A percentile compares a stretch with the other conserved stretches of the same genome.
These are phyloP conservation scores for Colletotrichum gigasporum DNA, from an alignment of 2,329 filamentous ascomycete species.

Conservation along the genomic window DNA sequence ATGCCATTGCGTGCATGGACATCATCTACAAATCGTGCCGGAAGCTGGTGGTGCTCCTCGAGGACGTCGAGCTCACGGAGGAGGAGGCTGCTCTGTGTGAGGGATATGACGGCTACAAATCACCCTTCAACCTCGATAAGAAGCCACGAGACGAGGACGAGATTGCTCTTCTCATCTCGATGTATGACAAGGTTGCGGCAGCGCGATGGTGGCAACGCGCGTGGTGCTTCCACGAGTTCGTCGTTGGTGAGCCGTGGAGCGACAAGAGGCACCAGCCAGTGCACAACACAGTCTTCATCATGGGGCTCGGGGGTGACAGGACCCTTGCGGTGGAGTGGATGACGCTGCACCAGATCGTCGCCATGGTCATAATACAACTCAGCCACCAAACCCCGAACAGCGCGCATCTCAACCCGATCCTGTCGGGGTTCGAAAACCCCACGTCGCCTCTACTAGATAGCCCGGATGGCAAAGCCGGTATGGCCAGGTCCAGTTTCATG, in stretches of 20 bases:
- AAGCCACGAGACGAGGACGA: not conserved
- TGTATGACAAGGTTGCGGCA: conserved; percentile 7
- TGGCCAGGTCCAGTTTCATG: conserved; percentile 3
- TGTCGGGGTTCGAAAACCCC: conserved; percentile 7
- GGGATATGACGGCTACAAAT: not conserved
- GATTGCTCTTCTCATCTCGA: not conserved
- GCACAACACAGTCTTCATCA: conserved; percentile 16
- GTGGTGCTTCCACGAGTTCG: conserved; percentile 24
- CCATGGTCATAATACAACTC: not conserved
- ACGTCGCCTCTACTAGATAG: conserved; percentile 10
- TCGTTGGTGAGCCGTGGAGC: conserved; percentile 16
- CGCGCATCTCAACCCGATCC: conserved; percentile 1
- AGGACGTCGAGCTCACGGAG: conserved; percentile 8
- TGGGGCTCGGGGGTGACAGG: not conserved
- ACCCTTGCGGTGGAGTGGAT: not conserved
- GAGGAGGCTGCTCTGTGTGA: not conserved
- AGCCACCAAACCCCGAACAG: not conserved
- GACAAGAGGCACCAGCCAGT: not conserved
- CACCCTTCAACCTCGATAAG: not conserved
- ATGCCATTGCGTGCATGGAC: conserved; percentile 15
- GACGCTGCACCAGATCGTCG: not conserved
- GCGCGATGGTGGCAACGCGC: conserved; percentile 23
- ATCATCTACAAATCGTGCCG: conserved; percentile 15
- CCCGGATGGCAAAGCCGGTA: not conserved
- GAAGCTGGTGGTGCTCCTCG: conserved; percentile 6